Evolutionary conservation across 345 rosid genomes (phyloP), one percentile per base, ranked within the genome.

Genomic region (Cardiospermum halicacabum): DNA sequence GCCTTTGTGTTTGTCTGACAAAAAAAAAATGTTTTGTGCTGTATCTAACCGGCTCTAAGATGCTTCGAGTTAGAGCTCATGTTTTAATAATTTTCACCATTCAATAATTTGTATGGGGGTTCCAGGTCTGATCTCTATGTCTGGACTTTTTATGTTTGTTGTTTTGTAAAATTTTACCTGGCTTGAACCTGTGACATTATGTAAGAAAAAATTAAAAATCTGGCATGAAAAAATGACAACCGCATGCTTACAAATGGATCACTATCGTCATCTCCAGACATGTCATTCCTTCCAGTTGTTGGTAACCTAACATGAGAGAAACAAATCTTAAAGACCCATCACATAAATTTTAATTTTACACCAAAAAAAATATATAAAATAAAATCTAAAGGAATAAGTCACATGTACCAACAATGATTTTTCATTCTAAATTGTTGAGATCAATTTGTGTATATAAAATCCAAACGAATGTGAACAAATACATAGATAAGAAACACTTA

Each of bases 1-100:
- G 7, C n/a, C 62, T 64, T 71, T 45, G 27, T 60, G 18, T 42
- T 65, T 37, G 64, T 67, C 34, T n/a, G 64, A 32, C 43, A 26
- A 22, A 16, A 9, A 28, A 18, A 16, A 26, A 3, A 10, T 27
- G 39, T 19, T 27, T n/a, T n/a, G n/a, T n/a, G n/a, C n/a, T 45
- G 19, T 47, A 36, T 64, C 26, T 34, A 0, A 50, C 48, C 58
- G 48, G 57, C 67, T 24, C 1, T 42, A 16, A 13, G 50, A 50
- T 50, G 47, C 56, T 63, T 50, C n/a, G 31, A 13, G 47, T 11
- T 18, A 7, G 11, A 9, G 37, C 37, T 32, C n/a, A n/a, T n/a
- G n/a, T n/a, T n/a, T n/a, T n/a, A n/a, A n/a, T n/a, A n/a, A n/a
- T n/a, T n/a, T n/a, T n/a, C n/a, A n/a, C n/a, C n/a, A n/a, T n/a